phyloP scores from a whole-genome alignment of 2,329 filamentous ascomycete genomes.

The Zymoseptoria pseudotritici region DNA sequence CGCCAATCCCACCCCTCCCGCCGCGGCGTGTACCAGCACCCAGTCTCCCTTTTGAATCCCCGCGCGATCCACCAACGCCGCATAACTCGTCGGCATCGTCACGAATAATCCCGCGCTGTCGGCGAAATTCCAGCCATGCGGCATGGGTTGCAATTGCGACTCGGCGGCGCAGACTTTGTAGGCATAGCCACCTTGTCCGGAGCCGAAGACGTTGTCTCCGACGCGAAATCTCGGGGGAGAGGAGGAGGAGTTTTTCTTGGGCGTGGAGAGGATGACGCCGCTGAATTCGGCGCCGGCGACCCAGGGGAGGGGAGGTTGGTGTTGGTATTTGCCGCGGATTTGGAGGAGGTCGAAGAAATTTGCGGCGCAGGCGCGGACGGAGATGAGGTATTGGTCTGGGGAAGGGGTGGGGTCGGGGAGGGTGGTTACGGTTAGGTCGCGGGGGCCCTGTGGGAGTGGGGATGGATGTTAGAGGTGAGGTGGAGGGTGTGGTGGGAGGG shows the following conservation, averaged over 20 bases:
- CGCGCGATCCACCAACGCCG: constrained; percentile 70
- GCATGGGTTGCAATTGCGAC: constrained; percentile 62
- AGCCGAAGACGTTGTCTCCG: constrained; percentile 81
- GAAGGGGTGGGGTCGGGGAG: constrained; percentile 68
- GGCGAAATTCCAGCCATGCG: constrained; percentile 70
- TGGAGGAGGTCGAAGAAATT: constrained; percentile 98
- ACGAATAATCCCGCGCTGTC: constrained; percentile 87
- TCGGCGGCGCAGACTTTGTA: constrained; percentile 65
- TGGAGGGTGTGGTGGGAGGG: not conserved
- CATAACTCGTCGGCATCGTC: constrained; percentile 85
- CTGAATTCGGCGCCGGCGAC: constrained; percentile 80
- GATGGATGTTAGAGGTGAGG: not conserved
- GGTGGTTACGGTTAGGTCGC: constrained; percentile 66
- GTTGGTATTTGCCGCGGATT: constrained; percentile 90
- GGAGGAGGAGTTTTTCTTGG: constrained; percentile 36
- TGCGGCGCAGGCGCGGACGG: constrained; percentile 76
- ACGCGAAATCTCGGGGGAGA: constrained; percentile 56
- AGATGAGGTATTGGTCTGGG: constrained; percentile 72
- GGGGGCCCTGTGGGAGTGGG: constrained; percentile 52
- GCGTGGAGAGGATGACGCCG: constrained; percentile 64
- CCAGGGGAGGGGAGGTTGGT: constrained; percentile 85
- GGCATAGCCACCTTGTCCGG: constrained; percentile 77
- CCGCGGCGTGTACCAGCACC: constrained; percentile 86
- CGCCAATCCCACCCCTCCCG: constrained; percentile 82
- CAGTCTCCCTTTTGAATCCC: constrained; percentile 70